A percentile compares a stretch with the other conserved stretches of the same genome.
phyloP scores from a whole-genome alignment of 805 yeast genomes.

The Wickerhamomyces rabaulensis region DNA sequence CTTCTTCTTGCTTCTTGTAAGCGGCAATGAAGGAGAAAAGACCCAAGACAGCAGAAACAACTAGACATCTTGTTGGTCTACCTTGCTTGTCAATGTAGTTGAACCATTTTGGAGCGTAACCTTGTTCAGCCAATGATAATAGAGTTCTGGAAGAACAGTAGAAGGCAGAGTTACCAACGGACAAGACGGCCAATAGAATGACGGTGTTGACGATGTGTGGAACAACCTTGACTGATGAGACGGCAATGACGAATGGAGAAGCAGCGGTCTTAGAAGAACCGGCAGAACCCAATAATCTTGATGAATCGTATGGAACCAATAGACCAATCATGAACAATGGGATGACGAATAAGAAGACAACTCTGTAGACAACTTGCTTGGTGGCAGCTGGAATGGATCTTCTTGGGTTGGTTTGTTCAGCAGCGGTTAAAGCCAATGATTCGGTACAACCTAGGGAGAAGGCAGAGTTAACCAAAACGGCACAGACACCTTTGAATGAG shows the following conservation, averaged over 20 bases:
- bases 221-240: slow-evolving; percentile 51
- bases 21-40: slow-evolving; percentile 63
- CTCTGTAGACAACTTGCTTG: slow-evolving; percentile 51
- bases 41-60: slow-evolving; percentile 45
- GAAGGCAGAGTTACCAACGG: slow-evolving; percentile 56
- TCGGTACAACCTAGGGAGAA: slow-evolving; percentile 62
- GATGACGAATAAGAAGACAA: slow-evolving; percentile 42
- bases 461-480: slow-evolving; percentile 50
- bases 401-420: slow-evolving; percentile 41
- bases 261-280: slow-evolving; percentile 37
- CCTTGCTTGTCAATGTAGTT: slow-evolving; percentile 52
- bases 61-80: slow-evolving; percentile 53
- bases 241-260: slow-evolving; percentile 68
- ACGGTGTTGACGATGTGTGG: slow-evolving; percentile 63
- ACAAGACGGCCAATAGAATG: slow-evolving; percentile 55
- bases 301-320: slow-evolving; percentile 46
- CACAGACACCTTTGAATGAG: slow-evolving; percentile 51
- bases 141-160: slow-evolving; percentile 43
- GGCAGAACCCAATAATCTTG: slow-evolving; percentile 37
- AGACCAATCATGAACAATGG: slow-evolving; percentile 44
- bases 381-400: slow-evolving; percentile 53
- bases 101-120: slow-evolving; percentile 50
- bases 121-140: slow-evolving; percentile 51
- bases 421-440: slow-evolving; percentile 52
- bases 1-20: slow-evolving; percentile 48